Conservation (phyloP, 2,329 filamentous ascomycete genomes). For the Zymoseptoria crescenta region DNA sequence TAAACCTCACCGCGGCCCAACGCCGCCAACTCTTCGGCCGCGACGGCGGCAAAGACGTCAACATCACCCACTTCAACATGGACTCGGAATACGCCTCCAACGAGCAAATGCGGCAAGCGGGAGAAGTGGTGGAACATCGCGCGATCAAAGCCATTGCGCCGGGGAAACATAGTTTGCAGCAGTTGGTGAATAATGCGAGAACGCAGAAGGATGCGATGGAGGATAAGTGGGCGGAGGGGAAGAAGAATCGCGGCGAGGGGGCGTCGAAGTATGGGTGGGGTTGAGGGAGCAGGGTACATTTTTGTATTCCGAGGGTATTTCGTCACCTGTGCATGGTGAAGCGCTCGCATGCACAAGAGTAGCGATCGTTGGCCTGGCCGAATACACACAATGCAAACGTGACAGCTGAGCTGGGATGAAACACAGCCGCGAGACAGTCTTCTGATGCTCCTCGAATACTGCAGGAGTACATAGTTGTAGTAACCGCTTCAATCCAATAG, state of each 20-base stretch:
- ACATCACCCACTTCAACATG: constrained; percentile 79
- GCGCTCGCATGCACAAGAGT: too few relatives aligned
- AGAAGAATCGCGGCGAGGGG: constrained; percentile 65
- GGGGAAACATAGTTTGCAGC: constrained; percentile 81
- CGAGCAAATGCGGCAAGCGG: constrained; percentile 62
- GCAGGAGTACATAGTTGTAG: background rate
- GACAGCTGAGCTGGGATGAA: too few relatives aligned
- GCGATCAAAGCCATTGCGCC: constrained; percentile 75
- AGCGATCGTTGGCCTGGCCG: too few relatives aligned
- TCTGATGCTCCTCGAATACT: background rate
- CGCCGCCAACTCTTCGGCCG: constrained; percentile 82
- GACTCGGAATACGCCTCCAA: constrained; percentile 82
- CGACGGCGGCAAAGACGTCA: constrained; percentile 34
- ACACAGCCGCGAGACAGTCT: background rate
- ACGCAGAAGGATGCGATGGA: constrained; percentile 81
- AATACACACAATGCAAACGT: too few relatives aligned
- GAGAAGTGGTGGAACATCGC: constrained; percentile 64
- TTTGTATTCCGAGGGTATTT: background rate
- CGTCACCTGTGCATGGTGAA: background rate
- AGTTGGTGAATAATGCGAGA: constrained; percentile 75
- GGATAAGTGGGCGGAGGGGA: constrained; percentile 80
- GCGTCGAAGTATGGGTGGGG: constrained; percentile 20
- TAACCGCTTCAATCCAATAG: background rate
- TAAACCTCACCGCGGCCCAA: constrained; percentile 70
- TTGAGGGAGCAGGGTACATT: background rate